Evolutionary conservation across 1,284 basidiomycete genomes (phyloP).

Genomic region (Termitomyces sp.): DNA sequence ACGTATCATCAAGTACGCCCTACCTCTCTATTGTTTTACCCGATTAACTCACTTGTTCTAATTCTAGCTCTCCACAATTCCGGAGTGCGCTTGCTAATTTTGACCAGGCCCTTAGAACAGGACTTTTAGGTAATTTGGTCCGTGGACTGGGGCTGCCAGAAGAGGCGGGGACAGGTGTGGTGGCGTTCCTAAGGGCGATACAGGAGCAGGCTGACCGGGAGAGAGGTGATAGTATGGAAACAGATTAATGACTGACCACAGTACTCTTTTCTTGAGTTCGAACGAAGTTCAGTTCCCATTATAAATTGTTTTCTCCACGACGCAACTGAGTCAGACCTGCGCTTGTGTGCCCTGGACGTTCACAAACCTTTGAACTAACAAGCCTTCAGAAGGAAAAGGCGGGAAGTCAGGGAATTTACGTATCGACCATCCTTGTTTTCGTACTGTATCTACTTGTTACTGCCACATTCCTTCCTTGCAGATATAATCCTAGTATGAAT

Average conservation of each 20-base stretch:
- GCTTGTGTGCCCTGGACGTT: background rate
- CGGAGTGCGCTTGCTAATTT: constrained; percentile 54
- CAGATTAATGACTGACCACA: constrained; percentile 34
- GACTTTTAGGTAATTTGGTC: constrained; percentile 65
- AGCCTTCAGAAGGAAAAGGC: background rate
- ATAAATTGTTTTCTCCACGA: background rate
- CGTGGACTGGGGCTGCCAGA: constrained; percentile 71
- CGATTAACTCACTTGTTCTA: background rate
- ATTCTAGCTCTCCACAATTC: constrained; percentile 34
- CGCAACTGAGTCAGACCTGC: background rate
- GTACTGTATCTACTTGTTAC: background rate
- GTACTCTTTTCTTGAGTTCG: background rate
- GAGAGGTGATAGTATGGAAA: constrained; percentile 51
- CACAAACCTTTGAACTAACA: background rate
- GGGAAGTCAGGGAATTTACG: background rate
- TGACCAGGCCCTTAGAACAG: constrained; percentile 74
- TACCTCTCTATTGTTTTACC: background rate
- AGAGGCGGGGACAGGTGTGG: constrained; percentile 69
- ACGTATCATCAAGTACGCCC: constrained; percentile 35
- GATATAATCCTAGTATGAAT: no score
- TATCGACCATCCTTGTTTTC: background rate
- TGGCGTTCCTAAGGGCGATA: constrained; percentile 68
- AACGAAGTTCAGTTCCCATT: background rate
- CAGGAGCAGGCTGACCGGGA: constrained; percentile 66
- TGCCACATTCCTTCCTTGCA: no score